phyloP scores from a whole-genome alignment of 2,329 filamentous ascomycete species.

The Xylaria sp. region DNA sequence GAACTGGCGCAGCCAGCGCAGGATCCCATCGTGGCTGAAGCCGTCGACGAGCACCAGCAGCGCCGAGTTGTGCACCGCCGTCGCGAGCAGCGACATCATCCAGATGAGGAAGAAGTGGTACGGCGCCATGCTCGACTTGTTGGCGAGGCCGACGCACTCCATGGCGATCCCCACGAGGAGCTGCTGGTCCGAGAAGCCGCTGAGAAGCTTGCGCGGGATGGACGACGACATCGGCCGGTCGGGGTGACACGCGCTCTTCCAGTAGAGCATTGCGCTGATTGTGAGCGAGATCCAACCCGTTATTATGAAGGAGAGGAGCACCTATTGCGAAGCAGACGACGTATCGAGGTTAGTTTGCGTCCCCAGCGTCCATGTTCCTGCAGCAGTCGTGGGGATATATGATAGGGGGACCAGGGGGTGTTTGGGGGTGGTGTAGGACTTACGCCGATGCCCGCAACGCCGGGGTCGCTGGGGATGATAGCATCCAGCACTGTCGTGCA shows the following conservation, averaged over 20 bases:
- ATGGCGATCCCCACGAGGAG: constrained; percentile 71
- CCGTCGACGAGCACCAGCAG: constrained; percentile 67
- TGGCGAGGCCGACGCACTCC: constrained; percentile 64
- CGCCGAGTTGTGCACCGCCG: constrained; percentile 66
- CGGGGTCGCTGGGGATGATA: constrained; percentile 49
- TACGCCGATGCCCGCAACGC: constrained; percentile 55
- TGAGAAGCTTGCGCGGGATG: constrained; percentile 65
- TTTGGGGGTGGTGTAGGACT: constrained; percentile 25
- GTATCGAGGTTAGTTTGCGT: background rate
- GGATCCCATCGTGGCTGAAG: constrained; percentile 67
- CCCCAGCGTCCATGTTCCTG: background rate
- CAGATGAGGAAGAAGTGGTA: constrained; percentile 75
- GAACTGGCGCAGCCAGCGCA: constrained; percentile 66
- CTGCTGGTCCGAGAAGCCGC: constrained; percentile 68
- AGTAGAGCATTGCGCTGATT: constrained; percentile 58
- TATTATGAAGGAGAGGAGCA: constrained; percentile 68
- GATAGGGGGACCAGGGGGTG: too few relatives aligned
- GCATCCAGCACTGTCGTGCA: constrained; percentile 44
- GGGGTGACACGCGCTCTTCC: constrained; percentile 49
- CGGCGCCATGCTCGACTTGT: constrained; percentile 59
- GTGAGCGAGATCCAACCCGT: constrained; percentile 61
- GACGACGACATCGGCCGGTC: constrained; percentile 48
- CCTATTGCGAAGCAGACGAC: constrained; percentile 44
- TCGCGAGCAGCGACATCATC: constrained; percentile 67
- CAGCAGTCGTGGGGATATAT: background rate